phyloP scores from a whole-genome alignment of 2,329 filamentous ascomycete species.

The Paraphoma sp. region DNA sequence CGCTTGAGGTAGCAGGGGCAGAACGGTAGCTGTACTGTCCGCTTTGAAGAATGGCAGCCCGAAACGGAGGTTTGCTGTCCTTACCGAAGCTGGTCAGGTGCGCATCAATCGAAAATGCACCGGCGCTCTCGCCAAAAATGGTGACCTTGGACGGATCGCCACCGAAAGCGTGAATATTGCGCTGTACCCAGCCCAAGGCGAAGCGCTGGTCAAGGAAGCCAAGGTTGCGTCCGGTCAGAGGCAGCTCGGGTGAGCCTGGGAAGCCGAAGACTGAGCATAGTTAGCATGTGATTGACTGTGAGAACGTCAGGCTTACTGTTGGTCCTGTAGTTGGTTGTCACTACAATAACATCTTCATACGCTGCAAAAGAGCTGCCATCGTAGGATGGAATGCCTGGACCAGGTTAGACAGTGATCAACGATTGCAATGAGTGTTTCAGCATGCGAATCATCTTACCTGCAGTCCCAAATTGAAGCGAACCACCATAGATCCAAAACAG shows the following conservation, averaged over 20 bases:
- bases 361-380: conserved; percentile 37
- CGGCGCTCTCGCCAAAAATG: conserved; percentile 46
- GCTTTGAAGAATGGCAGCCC: conserved; percentile 38
- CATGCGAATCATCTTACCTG: conserved; percentile 8
- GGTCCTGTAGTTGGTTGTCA: conserved; percentile 38
- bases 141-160: conserved; percentile 59
- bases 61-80: conserved; percentile 30
- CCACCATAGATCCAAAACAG: conserved; percentile 44
- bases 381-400: conserved; percentile 18
- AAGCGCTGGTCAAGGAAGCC: conserved; percentile 64
- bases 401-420: background rate
- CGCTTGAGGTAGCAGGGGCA: conserved; percentile 9
- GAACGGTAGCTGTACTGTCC: conserved; percentile 31
- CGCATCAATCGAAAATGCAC: conserved; percentile 31
- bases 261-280: conserved; percentile 34
- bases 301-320: conserved; percentile 23
- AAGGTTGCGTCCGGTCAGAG: conserved; percentile 48
- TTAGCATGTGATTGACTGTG: conserved; percentile 1
- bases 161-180: conserved; percentile 57
- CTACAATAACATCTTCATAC: conserved; percentile 38
- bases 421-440: background rate
- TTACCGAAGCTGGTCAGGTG: conserved; percentile 35
- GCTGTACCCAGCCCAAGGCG: conserved; percentile 62
- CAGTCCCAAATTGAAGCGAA: conserved; percentile 30
- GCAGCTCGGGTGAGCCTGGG: conserved; percentile 27